phyloP scores from a whole-genome alignment of 1,284 basidiomycete genomes.

The Fomitopsis betulina region DNA sequence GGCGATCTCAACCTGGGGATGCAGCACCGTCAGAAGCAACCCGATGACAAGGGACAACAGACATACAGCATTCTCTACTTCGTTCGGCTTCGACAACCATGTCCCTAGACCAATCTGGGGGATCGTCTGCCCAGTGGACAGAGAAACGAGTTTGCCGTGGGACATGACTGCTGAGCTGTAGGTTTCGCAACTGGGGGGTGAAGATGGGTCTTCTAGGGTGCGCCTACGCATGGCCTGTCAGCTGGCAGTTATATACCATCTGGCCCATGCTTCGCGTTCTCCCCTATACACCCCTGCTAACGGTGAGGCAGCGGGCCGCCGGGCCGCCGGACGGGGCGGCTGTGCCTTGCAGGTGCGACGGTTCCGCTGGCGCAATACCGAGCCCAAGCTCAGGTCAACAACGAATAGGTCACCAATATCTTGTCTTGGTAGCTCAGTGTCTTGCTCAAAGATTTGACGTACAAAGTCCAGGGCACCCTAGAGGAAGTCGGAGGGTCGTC shows the following conservation, averaged over 20 bases:
- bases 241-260: not conserved
- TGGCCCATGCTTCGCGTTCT: not conserved
- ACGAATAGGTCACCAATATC: no score
- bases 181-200: not conserved
- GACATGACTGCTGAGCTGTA: not conserved
- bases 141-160: conserved; percentile 11
- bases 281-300: not conserved
- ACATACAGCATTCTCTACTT: conserved; percentile 72
- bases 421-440: no score
- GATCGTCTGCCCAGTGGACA: conserved; percentile 48
- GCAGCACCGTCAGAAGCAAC: no score
- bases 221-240: not conserved
- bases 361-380: no score
- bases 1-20: conserved; percentile 61
- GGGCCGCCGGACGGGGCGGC: not conserved
- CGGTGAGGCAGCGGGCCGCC: not conserved
- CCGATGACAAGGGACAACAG: no score
- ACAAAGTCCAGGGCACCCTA: no score
- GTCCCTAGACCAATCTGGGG: conserved; percentile 81
- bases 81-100: conserved; percentile 73
- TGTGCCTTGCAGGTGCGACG: no score
- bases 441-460: no score
- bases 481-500: no score
- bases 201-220: not conserved
- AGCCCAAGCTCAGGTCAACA: no score